Conservation (phyloP, 345 rosid species). For the Isatis tinctoria region DNA sequence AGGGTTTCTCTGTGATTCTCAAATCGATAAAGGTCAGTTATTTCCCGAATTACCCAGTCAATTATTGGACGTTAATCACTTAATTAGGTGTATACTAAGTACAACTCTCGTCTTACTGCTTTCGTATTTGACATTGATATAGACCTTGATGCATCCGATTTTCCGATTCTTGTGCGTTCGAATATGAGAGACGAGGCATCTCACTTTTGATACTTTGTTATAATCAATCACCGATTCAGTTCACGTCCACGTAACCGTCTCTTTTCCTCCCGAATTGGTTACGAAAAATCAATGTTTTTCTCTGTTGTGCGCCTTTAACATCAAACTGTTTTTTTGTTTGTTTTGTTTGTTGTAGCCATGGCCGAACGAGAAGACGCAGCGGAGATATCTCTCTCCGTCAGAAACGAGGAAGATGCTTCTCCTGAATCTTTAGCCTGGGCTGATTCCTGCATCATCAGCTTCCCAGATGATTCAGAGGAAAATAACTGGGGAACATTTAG, state of each 20-base stretch:
- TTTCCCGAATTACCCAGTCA: neutral
- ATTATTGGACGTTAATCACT: neutral
- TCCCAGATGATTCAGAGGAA: constrained; percentile 40
- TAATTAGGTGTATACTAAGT: neutral
- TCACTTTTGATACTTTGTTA: neutral
- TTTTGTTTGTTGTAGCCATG: constrained; percentile 22
- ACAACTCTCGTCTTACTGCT: neutral
- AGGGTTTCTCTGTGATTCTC: constrained; percentile 18
- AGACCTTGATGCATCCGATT: neutral
- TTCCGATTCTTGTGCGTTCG: neutral
- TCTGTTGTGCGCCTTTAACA: neutral
- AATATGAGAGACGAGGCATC: neutral
- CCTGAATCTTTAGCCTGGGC: constrained; percentile 65
- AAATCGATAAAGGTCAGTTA: constrained; percentile 13
- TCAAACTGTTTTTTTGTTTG: neutral
- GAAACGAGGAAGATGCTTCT: constrained; percentile 35
- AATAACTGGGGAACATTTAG: constrained; percentile 44
- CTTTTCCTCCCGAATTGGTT: neutral
- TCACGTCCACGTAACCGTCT: neutral
- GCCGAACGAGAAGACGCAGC: constrained; percentile 5
- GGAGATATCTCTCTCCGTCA: constrained; percentile 2
- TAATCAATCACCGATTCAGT: neutral
- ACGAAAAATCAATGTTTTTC: neutral
- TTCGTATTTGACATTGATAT: neutral
- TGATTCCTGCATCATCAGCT: constrained; percentile 58